Evolutionary conservation across 2,329 filamentous ascomycete species (phyloP), one percentile per base, ranked within the genome.

Genomic region (Botrytis galanthina): DNA sequence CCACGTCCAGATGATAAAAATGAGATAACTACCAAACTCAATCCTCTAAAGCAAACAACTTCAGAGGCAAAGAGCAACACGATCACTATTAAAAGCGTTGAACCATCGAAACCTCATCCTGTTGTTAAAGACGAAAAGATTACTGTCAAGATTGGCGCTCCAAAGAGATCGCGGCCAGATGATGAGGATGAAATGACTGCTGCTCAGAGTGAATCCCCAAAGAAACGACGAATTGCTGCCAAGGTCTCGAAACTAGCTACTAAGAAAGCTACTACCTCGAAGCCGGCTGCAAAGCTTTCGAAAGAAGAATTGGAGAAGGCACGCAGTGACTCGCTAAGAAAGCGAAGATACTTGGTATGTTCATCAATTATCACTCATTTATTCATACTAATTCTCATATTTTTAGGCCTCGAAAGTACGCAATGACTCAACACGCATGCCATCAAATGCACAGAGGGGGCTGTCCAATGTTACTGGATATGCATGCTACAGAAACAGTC

Each of bases 401-500:
- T 20, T 7, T 29, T 68, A 68, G 64, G 64, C 64, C 48, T 39
- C 46, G 26, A 51, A 54, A 68, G 48, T 68, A 42, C 64, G 64
- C 51, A 54, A 46, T 10, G 75, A 76, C 22, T 77, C 76, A 69
- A 63, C 59, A 9, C 51, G 68, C 39, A 79, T 80, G 76, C 76
- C 77, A 32, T 66, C 74, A 3, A 72, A 74, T 39, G 71, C 74
- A 16, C 80, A 80, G 51, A 72, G 76, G 42, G 80, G 80, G 3
- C 72, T 82, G 48, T n/a, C 59, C 6, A 81, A 82, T 69, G 68
- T 79, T 57, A 78, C 74, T 29, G 77, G 76, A 22, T 68, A 69
- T 44, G 67, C 79, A 4, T 83, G 82, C 72, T 83, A 83, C 73
- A 76, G 81, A 37, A 78, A 79, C 67, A 78, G 78, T 57, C 73